Base-by-base conservation (phyloP, 1,284 basidiomycete species). In the Apiotrichum gamsii region DNA sequence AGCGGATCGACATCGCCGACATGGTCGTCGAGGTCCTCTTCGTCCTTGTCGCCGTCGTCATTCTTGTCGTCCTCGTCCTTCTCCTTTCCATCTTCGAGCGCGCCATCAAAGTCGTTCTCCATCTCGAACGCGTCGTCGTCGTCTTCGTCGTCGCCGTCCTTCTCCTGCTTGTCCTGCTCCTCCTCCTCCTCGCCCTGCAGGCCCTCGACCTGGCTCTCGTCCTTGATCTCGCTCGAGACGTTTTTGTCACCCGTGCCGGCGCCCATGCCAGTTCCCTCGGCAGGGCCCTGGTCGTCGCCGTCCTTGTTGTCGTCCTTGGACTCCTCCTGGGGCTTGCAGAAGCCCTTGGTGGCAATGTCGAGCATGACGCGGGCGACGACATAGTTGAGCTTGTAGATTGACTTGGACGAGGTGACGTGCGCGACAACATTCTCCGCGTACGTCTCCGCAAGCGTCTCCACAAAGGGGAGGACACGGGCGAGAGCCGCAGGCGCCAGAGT, bases 191-290 rank as follows among this genome's bases (percentile, higher is more conserved):
- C 82, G 30, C 82, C 85, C 64, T 85, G 81, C 18, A 98, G 75
- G 2, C 95, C 95, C 67, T 99, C 95, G 25, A 98, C 87, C 64
- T 95, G 90, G 62, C 87, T 87, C 68, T 98, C 93, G 51, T 97
- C 90, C 61, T 90, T 84, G 47, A 96, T 90, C 62, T 95, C 86
- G 59, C 88, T 85, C 74, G 87, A 90, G 45, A 91, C 84, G 61
- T 95, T 86, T 70, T 96, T 82, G 16, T 76, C 76, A 1, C 93
- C 91, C 1, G 79, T 75, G 2, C 93, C 93, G 56, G 87, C 81
- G 11, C 93, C 93, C 55, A 97, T 73, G 2, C 93, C 91, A 2
- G 85, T 81, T 3, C 90, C 91, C 38, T 81, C 87, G 19, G 65
- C 62, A 5, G 68, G 65, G 8, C 75, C 72, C 11, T 28, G 25